Evolutionary conservation across 2,329 filamentous ascomycete species (phyloP), one percentile per base, ranked within the genome.

Genomic region (Fusarium dlaminii): DNA sequence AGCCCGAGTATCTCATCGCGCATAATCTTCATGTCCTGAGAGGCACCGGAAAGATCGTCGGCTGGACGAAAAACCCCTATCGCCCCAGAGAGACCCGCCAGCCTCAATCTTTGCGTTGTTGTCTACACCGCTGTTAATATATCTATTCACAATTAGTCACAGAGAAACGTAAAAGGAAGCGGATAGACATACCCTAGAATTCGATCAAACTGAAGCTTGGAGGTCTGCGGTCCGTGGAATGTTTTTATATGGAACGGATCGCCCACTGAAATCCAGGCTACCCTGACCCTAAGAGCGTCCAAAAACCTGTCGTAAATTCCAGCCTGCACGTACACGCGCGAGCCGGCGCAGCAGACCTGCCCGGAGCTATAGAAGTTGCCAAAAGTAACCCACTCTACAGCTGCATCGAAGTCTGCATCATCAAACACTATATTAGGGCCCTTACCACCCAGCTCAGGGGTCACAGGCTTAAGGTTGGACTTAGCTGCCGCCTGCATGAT

Each of bases 221-320:
- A 49, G 3, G 46, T 32, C 5, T 49, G 46, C 11, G 46, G 29
- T 18, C 46, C 29, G 22, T 49, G 46, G 29, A 49, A 49, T 18
- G 46, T 49, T 1, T 49, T 13, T 1, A 32, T 49, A 29, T 49
- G 22, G 1, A 49, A 49, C 3, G 46, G 46, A 49, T 49, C 46
- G 5, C 46, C 46, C 46, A 49, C 29, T 18, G 5, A 4, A 7
- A 49, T 49, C 0, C 0, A 15, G 3, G 46, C 29, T 32, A 49
- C 46, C 11, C 29, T 32, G 0, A 15, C 11, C 15, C 29, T 30
- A 1, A 32, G 29, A 6, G 46, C 22, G 0, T 49, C 5, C 5
- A 49, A 6, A 3, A 49, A 49, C 10, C 22, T 49, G 8, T 18
- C 22, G 6, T 49, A 49, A n/a, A 49, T 49, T 4, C 29, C 46